Conservation (phyloP, 2,329 filamentous ascomycete species). For the Ophiosphaerella korrae region DNA sequence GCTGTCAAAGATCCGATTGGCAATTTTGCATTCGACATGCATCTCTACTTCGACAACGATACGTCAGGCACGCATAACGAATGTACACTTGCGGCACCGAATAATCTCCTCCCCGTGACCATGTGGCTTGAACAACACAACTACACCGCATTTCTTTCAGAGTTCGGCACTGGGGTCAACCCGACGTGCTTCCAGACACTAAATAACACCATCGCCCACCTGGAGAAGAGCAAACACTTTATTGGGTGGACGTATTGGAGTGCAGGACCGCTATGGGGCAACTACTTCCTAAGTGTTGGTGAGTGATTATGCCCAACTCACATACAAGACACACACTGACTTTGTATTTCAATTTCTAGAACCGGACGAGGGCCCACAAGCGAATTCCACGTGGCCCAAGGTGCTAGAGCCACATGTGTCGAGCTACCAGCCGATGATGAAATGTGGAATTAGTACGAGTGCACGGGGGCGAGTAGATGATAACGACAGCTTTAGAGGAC, state of each 20-base stretch:
- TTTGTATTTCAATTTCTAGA: neutral
- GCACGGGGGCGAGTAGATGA: neutral
- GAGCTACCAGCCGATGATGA: conserved; percentile 26
- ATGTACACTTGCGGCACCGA: conserved; percentile 49
- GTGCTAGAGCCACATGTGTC: conserved; percentile 24
- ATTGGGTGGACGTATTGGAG: conserved; percentile 61
- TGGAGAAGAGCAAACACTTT: conserved; percentile 50
- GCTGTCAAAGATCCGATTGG: conserved; percentile 54
- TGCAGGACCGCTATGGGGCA: conserved; percentile 57
- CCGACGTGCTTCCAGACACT: conserved; percentile 51
- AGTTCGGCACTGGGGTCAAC: conserved; percentile 54
- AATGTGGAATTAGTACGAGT: conserved; percentile 24
- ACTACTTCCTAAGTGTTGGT: conserved; percentile 28
- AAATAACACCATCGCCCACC: conserved; percentile 44
- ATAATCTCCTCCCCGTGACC: conserved; percentile 51
- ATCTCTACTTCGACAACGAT: conserved; percentile 59
- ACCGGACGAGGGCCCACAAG: conserved; percentile 17
- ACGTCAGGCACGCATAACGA: conserved; percentile 55
- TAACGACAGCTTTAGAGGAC: conserved; percentile 6
- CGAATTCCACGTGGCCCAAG: conserved; percentile 23
- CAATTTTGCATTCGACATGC: conserved; percentile 59
- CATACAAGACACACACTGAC: no score
- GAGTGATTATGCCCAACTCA: no score
- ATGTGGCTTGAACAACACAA: conserved; percentile 54
- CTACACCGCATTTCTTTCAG: conserved; percentile 57